phyloP scores from a whole-genome alignment of 1,284 basidiomycete species.

The Pseudomicrostroma phylloplanum region DNA sequence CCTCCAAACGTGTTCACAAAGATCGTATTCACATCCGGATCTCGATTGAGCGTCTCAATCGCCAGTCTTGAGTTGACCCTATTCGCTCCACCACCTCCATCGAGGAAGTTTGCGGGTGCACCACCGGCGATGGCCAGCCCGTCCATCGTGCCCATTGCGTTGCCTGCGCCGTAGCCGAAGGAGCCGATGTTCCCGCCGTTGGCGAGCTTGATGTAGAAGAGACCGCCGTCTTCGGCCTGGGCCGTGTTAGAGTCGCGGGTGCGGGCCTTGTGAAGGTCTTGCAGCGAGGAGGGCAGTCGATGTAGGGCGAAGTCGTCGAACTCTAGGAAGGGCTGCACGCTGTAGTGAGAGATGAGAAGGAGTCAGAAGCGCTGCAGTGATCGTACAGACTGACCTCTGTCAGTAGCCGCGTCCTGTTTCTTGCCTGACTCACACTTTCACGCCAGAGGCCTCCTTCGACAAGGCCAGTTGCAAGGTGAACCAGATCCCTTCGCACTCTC shows the following conservation, averaged over 20 bases:
- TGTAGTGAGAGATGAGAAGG: background rate
- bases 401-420: too few species aligned
- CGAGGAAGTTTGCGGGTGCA: slow-evolving; percentile 35
- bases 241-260: slow-evolving; percentile 21
- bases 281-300: slow-evolving; percentile 20
- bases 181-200: slow-evolving; percentile 32
- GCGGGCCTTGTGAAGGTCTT: slow-evolving; percentile 12
- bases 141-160: slow-evolving; percentile 41
- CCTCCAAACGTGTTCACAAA: slow-evolving; percentile 40
- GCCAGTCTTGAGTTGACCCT: slow-evolving; percentile 28
- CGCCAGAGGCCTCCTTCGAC: too few species aligned
- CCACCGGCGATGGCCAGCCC: slow-evolving; percentile 29
- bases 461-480: slow-evolving; percentile 12
- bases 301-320: slow-evolving; percentile 33
- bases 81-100: slow-evolving; percentile 37
- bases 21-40: slow-evolving; percentile 31
- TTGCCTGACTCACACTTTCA: too few species aligned
- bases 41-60: slow-evolving; percentile 32
- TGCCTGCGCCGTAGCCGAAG: slow-evolving; percentile 40
- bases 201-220: slow-evolving; percentile 33
- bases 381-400: too few species aligned
- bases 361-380: too few species aligned
- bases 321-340: slow-evolving; percentile 23
- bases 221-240: slow-evolving; percentile 27
- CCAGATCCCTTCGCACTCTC: slow-evolving; percentile 29